Conservation (phyloP, 2,329 filamentous ascomycete genomes). For the Penicillium janthinellum region DNA sequence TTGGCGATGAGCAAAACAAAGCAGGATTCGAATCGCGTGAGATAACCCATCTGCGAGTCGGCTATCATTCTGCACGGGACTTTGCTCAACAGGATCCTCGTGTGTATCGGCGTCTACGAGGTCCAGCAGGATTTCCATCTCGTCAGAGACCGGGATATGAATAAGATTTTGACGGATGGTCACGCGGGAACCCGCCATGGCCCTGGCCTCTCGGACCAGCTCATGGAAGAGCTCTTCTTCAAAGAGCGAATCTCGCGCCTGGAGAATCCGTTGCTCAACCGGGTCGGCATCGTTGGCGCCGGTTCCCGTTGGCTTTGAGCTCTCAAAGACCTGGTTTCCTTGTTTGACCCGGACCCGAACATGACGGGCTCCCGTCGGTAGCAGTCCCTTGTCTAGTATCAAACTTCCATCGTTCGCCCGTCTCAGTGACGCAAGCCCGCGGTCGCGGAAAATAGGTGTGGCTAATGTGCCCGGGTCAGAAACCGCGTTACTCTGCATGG, state of each 20-base stretch:
- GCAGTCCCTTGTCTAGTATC: slow-evolving; percentile 66
- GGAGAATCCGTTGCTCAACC: slow-evolving; percentile 40
- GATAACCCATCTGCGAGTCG: slow-evolving; percentile 66
- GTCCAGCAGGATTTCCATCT: slow-evolving; percentile 66
- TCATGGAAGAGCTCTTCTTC: slow-evolving; percentile 86
- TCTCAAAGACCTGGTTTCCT: slow-evolving; percentile 61
- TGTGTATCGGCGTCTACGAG: slow-evolving; percentile 61
- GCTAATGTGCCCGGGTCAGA: slow-evolving; percentile 39
- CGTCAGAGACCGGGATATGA: slow-evolving; percentile 55
- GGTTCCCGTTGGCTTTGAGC: slow-evolving; percentile 38
- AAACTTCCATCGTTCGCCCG: slow-evolving; percentile 74
- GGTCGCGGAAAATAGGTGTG: slow-evolving; percentile 61
- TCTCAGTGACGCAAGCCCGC: slow-evolving; percentile 78
- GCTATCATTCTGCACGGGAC: slow-evolving; percentile 29
- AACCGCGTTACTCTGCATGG: background rate
- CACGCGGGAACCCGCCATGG: slow-evolving; percentile 70
- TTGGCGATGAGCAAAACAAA: slow-evolving; percentile 76
- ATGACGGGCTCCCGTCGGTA: slow-evolving; percentile 55
- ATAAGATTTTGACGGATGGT: slow-evolving; percentile 62
- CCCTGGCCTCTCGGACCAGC: slow-evolving; percentile 76
- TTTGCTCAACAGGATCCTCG: slow-evolving; percentile 29
- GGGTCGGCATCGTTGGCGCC: slow-evolving; percentile 26
- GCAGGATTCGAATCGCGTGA: slow-evolving; percentile 71
- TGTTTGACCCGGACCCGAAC: slow-evolving; percentile 69
- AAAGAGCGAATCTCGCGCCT: slow-evolving; percentile 54